Conservation (phyloP, 164 flowering plant species). For the Litsea cubeba region DNA sequence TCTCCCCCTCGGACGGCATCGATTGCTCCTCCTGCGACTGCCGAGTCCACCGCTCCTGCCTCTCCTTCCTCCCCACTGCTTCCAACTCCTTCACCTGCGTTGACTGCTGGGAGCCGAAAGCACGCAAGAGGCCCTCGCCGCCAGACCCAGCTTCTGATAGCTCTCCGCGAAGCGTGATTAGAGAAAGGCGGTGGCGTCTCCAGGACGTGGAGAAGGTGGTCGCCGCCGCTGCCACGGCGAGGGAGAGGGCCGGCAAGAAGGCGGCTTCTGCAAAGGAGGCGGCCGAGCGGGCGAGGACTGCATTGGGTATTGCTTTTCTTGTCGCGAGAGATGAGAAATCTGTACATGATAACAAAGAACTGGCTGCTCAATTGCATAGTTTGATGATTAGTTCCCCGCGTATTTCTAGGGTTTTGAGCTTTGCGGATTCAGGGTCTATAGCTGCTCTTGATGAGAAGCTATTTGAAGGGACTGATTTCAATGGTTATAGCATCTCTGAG, state of each 20-base stretch:
- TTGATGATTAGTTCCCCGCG: slow-evolving; percentile 54
- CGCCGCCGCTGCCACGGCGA: slow-evolving; percentile 28
- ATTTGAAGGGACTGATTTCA: slow-evolving; percentile 6
- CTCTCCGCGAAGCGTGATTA: neutral
- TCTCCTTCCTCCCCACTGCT: slow-evolving; percentile 25
- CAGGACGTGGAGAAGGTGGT: slow-evolving; percentile 31
- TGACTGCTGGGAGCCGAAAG: slow-evolving; percentile 74
- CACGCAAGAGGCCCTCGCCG: neutral
- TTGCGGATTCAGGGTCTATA: neutral
- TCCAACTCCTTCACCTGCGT: slow-evolving; percentile 38
- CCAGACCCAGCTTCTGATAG: slow-evolving; percentile 5
- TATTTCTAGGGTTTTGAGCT: slow-evolving; percentile 25
- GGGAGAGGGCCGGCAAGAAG: slow-evolving; percentile 30
- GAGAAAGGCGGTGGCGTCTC: neutral
- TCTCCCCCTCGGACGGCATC: slow-evolving; percentile 9
- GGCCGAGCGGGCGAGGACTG: slow-evolving; percentile 26
- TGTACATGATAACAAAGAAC: slow-evolving; percentile 33
- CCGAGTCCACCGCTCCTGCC: slow-evolving; percentile 41
- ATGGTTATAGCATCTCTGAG: slow-evolving; percentile 14
- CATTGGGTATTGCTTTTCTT: slow-evolving; percentile 17
- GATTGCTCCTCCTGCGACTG: slow-evolving; percentile 36
- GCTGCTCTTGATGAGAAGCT: slow-evolving; percentile 7
- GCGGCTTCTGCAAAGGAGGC: slow-evolving; percentile 31
- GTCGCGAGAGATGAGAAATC: slow-evolving; percentile 10
- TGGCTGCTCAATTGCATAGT: slow-evolving; percentile 48